Percentiles rank a stretch among this genome's conserved stretches.
Evolutionary conservation across 1,284 basidiomycete species (phyloP).

Genomic region (Pholiota adiposa): DNA sequence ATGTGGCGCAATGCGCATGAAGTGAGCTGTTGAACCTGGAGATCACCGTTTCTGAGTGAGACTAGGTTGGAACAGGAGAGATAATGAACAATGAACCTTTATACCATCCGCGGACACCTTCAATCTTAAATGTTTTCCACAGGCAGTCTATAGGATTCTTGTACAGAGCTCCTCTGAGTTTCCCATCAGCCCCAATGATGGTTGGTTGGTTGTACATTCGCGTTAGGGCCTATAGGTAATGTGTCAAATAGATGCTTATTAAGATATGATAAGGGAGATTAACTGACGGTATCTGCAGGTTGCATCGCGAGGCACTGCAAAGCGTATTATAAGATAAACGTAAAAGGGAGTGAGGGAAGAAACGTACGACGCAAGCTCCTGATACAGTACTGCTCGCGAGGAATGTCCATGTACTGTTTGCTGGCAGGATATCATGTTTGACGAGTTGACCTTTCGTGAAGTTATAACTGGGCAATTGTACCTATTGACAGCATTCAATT

Average conservation of each 20-base stretch:
- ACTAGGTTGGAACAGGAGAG: neutral
- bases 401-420: slow-evolving; percentile 87
- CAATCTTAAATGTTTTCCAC: slow-evolving; percentile 92
- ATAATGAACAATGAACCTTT: slow-evolving; percentile 59
- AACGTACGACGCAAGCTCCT: slow-evolving; percentile 87
- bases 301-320: slow-evolving; percentile 86
- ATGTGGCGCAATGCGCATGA: slow-evolving; percentile 90
- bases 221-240: slow-evolving; percentile 72
- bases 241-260: neutral
- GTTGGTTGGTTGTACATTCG: slow-evolving; percentile 97
- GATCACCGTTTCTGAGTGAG: neutral
- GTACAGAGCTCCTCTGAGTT: slow-evolving; percentile 79
- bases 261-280: slow-evolving; percentile 7
- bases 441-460: slow-evolving; percentile 85
- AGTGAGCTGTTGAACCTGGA: slow-evolving; percentile 88
- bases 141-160: slow-evolving; percentile 94
- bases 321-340: neutral
- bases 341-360: neutral
- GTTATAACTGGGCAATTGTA: slow-evolving; percentile 96
- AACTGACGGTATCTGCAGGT: slow-evolving; percentile 79
- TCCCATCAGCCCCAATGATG: slow-evolving; percentile 72
- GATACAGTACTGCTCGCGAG: slow-evolving; percentile 88
- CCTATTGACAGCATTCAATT: slow-evolving; percentile 44
- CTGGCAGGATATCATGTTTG: slow-evolving; percentile 63
- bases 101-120: slow-evolving; percentile 92